These are phyloP conservation scores for Murraya paniculata DNA, from an alignment of 345 rosid species.

Conservation along the genomic window DNA sequence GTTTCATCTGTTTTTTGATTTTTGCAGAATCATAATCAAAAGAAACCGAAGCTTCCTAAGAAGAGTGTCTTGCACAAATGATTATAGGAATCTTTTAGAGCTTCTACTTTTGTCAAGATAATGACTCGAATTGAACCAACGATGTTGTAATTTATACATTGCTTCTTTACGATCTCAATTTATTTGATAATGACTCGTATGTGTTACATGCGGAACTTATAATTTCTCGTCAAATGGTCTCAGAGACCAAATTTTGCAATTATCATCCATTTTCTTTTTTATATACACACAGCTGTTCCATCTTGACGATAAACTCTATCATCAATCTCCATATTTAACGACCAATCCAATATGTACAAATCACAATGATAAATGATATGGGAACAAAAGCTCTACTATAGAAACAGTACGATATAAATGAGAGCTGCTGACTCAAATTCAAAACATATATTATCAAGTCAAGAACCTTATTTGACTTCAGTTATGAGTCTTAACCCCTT, in stretches of 20 bases:
- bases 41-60: constrained; percentile 69
- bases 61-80: constrained; percentile 84
- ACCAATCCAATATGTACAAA: background rate
- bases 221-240: background rate
- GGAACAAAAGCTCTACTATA: background rate
- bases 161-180: background rate
- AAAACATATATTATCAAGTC: too few species aligned
- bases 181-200: background rate
- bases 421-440: background rate
- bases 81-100: background rate
- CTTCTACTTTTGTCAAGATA: background rate
- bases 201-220: background rate
- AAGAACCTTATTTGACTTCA: too few species aligned
- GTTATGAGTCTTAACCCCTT: too few species aligned
- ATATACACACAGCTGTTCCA: too few species aligned
- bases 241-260: too few species aligned
- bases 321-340: too few species aligned
- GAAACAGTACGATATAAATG: background rate
- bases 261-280: too few species aligned
- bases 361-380: too few species aligned
- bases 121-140: background rate
- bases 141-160: background rate
- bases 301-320: too few species aligned
- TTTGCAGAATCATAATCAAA: constrained; percentile 59
- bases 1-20: constrained; percentile 9